A percentile compares a stretch with the other conserved stretches of the same genome.
phyloP scores from a whole-genome alignment of 2,329 filamentous ascomycete species.

The Aspergillus melleus region DNA sequence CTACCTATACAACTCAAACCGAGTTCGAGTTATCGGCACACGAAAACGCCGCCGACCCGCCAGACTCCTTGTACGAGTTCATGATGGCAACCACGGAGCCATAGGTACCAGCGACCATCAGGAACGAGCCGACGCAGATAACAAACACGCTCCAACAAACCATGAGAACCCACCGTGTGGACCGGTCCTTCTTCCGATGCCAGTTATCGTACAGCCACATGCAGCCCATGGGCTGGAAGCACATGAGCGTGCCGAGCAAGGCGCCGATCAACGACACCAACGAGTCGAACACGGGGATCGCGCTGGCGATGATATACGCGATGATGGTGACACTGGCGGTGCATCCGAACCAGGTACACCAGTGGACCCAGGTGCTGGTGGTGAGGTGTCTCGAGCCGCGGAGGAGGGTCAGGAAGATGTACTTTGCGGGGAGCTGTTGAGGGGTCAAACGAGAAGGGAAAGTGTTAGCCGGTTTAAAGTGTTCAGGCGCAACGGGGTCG shows the following conservation, averaged over 20 bases:
- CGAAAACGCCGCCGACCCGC: constrained; percentile 42
- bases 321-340: constrained; percentile 19
- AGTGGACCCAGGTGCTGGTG: constrained; percentile 23
- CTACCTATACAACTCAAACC: background rate
- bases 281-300: constrained; percentile 26
- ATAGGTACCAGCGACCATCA: constrained; percentile 49
- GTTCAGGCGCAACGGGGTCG: background rate
- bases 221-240: constrained; percentile 19
- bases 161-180: constrained; percentile 16
- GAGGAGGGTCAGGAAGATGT: constrained; percentile 24
- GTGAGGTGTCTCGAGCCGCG: constrained; percentile 23
- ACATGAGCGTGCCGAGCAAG: constrained; percentile 22
- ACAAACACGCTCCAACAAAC: constrained; percentile 32
- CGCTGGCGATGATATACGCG: constrained; percentile 29
- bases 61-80: constrained; percentile 30
- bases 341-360: constrained; percentile 25
- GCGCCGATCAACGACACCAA: constrained; percentile 28
- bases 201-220: constrained; percentile 42
- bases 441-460: background rate
- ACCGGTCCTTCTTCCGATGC: constrained; percentile 19
- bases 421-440: constrained; percentile 20
- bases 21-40: constrained; percentile 45
- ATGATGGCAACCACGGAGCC: constrained; percentile 45
- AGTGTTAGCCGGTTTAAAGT: background rate
- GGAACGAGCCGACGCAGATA: constrained; percentile 39